phyloP scores from a whole-genome alignment of 1,139 yeast species.

The Wickerhamomyces sp. region DNA sequence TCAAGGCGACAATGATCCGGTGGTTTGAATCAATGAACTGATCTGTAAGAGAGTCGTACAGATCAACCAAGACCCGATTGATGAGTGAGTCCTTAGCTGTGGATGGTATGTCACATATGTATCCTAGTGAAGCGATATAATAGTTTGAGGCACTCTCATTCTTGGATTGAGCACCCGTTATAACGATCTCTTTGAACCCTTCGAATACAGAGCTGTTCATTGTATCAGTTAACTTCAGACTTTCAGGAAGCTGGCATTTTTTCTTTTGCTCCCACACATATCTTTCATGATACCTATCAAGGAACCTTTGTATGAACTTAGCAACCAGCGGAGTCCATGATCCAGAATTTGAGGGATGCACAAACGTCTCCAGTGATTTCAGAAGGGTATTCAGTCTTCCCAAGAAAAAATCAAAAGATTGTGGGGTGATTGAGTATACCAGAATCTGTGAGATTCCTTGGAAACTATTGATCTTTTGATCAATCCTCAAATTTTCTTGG shows the following conservation, averaged over 20 bases:
- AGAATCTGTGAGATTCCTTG: slow-evolving; percentile 61
- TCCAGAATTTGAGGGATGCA: slow-evolving; percentile 89
- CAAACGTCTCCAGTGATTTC: slow-evolving; percentile 75
- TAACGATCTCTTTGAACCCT: slow-evolving; percentile 50
- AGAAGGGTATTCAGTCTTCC: slow-evolving; percentile 50
- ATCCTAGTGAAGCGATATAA: slow-evolving; percentile 57
- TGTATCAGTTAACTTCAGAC: slow-evolving; percentile 40
- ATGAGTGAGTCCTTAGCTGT: slow-evolving; percentile 39
- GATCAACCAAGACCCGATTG: slow-evolving; percentile 64
- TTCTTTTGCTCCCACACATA: slow-evolving; percentile 48
- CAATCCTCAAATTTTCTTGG: slow-evolving; percentile 43
- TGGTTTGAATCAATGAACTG: slow-evolving; percentile 77
- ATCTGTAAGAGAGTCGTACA: slow-evolving; percentile 77
- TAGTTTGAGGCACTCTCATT: slow-evolving; percentile 51
- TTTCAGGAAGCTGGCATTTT: slow-evolving; percentile 30
- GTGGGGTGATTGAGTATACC: slow-evolving; percentile 59
- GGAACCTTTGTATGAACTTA: slow-evolving; percentile 51
- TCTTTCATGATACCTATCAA: slow-evolving; percentile 57
- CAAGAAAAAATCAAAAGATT: slow-evolving; percentile 45
- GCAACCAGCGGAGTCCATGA: slow-evolving; percentile 76
- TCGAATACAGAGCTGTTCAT: slow-evolving; percentile 39
- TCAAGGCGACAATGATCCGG: slow-evolving; percentile 69
- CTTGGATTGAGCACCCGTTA: slow-evolving; percentile 79
- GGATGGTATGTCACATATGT: slow-evolving; percentile 63
- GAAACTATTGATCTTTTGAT: slow-evolving; percentile 47